Percentiles rank a stretch among this genome's conserved stretches.
phyloP scores from a whole-genome alignment of 768 basidiomycete genomes.

The Mycena alexandri region DNA sequence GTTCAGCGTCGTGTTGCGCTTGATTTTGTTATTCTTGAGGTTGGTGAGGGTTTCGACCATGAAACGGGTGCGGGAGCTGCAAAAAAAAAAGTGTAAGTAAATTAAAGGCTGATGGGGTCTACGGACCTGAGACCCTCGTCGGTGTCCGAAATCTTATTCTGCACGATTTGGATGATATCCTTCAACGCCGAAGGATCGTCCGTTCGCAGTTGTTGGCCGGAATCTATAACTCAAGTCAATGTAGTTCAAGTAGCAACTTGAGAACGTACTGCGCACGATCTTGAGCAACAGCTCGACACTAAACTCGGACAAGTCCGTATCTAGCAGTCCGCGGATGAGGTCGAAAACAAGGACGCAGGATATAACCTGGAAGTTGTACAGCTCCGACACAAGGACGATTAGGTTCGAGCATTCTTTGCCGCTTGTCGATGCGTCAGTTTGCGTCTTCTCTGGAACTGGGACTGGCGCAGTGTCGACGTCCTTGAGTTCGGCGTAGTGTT shows the following conservation, averaged over 20 bases:
- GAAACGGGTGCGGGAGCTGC: conserved; percentile 90
- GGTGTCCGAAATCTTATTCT: conserved; percentile 71
- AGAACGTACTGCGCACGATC: conserved; percentile 77
- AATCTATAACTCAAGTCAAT: conserved; percentile 64
- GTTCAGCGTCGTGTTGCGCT: conserved; percentile 71
- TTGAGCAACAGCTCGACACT: conserved; percentile 90
- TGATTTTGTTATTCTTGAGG: conserved; percentile 92
- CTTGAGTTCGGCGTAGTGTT: conserved; percentile 56
- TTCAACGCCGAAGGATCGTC: conserved; percentile 95
- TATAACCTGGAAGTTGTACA: conserved; percentile 97
- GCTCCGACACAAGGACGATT: conserved; percentile 86
- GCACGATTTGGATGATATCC: conserved; percentile 89
- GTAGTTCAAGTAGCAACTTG: not conserved
- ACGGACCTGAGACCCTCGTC: conserved; percentile 65
- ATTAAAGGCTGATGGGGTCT: no score
- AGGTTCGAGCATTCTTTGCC: conserved; percentile 95
- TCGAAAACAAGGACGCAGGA: conserved; percentile 93
- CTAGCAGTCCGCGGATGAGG: conserved; percentile 81
- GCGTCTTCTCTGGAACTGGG: conserved; percentile 27
- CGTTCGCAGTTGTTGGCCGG: conserved; percentile 90
- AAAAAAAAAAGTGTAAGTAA: no score
- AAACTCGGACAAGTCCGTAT: conserved; percentile 76
- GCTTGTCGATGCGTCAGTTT: conserved; percentile 49
- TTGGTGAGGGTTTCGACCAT: conserved; percentile 96
- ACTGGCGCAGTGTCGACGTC: conserved; percentile 33